phyloP scores from a whole-genome alignment of 169 alveolate species.

The Plasmodium billcollinsi region DNA sequence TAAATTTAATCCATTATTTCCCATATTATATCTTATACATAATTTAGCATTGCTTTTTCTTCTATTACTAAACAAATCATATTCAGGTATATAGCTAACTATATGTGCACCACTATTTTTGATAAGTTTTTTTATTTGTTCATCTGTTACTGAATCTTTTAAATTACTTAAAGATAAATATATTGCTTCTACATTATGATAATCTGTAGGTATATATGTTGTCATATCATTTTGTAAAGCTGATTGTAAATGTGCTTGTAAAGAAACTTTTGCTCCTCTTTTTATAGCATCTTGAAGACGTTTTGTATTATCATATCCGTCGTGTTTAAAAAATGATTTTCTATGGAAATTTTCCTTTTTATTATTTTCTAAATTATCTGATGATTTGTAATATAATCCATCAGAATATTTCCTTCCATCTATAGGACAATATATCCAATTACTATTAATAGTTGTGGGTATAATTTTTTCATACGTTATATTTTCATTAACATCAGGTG shows the following conservation, averaged over 20 bases:
- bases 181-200: conserved; percentile 37
- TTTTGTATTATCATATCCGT: conserved; percentile 52
- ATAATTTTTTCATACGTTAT: conserved; percentile 42
- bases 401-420: conserved; percentile 34
- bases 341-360: conserved; percentile 56
- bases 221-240: conserved; percentile 26
- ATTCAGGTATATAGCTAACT: conserved; percentile 68
- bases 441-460: conserved; percentile 52
- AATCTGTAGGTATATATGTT: conserved; percentile 5
- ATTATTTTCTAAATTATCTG: conserved; percentile 28
- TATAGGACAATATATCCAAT: conserved; percentile 64
- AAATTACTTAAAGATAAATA: conserved; percentile 31
- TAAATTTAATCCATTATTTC: conserved; percentile 32
- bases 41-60: conserved; percentile 72
- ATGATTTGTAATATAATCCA: neutral
- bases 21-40: conserved; percentile 49
- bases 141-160: conserved; percentile 62
- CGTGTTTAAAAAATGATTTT: conserved; percentile 48
- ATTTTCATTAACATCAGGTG: conserved; percentile 58
- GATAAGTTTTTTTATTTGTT: conserved; percentile 40
- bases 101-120: conserved; percentile 45
- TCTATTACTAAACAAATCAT: conserved; percentile 43
- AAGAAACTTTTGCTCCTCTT: conserved; percentile 44
- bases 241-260: conserved; percentile 53
- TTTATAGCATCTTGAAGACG: conserved; percentile 56